Base-by-base conservation (phyloP, 1,284 basidiomycete genomes). In the Moesziomyces aphidis region DNA sequence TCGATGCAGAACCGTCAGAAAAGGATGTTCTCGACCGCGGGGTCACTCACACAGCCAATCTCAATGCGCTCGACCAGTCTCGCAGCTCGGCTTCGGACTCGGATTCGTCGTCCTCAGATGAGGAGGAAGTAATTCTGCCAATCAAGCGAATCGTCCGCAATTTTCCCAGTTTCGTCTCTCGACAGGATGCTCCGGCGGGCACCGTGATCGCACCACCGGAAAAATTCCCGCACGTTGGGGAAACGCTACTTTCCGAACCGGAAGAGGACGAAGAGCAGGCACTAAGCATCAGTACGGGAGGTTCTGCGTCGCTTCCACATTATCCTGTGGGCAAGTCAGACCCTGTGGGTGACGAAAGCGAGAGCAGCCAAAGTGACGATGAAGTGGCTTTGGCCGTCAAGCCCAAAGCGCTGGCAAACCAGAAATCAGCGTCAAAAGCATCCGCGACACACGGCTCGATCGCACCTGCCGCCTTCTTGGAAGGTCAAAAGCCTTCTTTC, bases 331-430 rank as follows among this genome's bases (percentile, higher is more conserved):
- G 23, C 10, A 26, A 24, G 6, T 24, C 46, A 2, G 43, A 22
- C 19, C 7, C 19, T 3, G 13, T 23, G 2, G 13, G 3, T 4
- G 46, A 17, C 5, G 44, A 17, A 21, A 24, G 46, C 28, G 46
- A 63, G 17, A 63, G 49, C 3, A 63, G 58, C 55, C 57, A 70
- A 26, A 60, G 63, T 17, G 61, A 70, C 15, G 67, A 70, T 9
- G 67, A 70, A 43, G 61, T 56, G 9, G 57, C 54, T 11, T 56
- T 70, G n/a, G 26, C 51, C 21, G 26, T 64, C 19, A 55, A 42
- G 15, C 55, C 59, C 5, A 42, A 42, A 42, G 39, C 6, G 7
- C 19, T 42, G 17, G 7, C 19, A 5, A 42, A 17, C 17, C 65
- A 59, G 10, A 3, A n/a, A 42, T 39, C 34, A 23, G 54, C 49